A percentile compares a stretch with the other conserved stretches of the same genome.
Conservation (phyloP, 1,284 basidiomycete species). For the Naganishia liquefaciens region DNA sequence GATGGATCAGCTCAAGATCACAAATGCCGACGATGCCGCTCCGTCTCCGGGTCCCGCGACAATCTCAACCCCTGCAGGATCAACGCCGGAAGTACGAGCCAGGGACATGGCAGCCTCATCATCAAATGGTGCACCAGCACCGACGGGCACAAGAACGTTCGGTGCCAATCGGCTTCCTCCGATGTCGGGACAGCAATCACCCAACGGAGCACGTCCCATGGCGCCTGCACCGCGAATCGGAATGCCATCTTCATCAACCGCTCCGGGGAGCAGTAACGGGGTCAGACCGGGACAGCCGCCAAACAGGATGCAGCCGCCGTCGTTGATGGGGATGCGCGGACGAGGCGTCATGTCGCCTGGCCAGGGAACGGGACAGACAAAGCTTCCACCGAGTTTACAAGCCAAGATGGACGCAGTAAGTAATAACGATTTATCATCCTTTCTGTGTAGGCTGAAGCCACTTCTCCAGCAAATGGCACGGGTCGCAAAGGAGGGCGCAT, state of each 20-base stretch:
- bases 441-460: neutral
- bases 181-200: conserved; percentile 1
- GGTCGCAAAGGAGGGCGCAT: conserved; percentile 22
- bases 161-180: conserved; percentile 23
- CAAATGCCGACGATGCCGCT: conserved; percentile 4
- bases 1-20: conserved; percentile 17
- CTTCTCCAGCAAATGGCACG: conserved; percentile 28
- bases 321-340: conserved; percentile 25
- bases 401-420: conserved; percentile 77
- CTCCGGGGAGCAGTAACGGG: neutral
- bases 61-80: neutral
- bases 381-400: conserved; percentile 79
- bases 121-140: neutral
- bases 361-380: conserved; percentile 26
- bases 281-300: conserved; percentile 5
- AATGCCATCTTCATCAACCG: conserved; percentile 1
- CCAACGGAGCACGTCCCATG: conserved; percentile 4
- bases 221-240: conserved; percentile 12
- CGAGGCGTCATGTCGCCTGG: conserved; percentile 15
- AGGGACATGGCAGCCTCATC: conserved; percentile 14
- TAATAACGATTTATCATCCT: neutral
- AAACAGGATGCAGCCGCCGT: conserved; percentile 11
- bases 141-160: conserved; percentile 5
- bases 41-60: conserved; percentile 1
- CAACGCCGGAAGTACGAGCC: neutral